Evolutionary conservation across 1,284 basidiomycete species (phyloP), one percentile per base, ranked within the genome.

Genomic region (Polyporus tsugae): DNA sequence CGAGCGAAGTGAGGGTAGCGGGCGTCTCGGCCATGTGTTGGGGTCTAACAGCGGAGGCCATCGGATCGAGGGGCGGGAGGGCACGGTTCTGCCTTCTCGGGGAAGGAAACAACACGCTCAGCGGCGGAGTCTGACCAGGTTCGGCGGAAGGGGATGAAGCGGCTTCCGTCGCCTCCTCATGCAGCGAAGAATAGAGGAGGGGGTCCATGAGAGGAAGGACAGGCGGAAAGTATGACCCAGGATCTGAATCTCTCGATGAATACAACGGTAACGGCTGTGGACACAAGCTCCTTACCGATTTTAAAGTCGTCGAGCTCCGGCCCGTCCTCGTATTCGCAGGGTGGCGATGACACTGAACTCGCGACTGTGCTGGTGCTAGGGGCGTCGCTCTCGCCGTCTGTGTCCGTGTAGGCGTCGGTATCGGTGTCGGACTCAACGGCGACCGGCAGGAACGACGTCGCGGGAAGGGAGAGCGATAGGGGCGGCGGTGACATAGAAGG

Each of bases 301-400:
- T 73, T 67, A 60, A 71, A 25, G 49, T 65, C 60, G 25, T 63
- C 69, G 33, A 70, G 63, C 11, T 64, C 65, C 38, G 42, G 62
- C 15, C 66, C 63, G 36, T 57, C 42, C 41, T 75, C 75, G 63
- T 67, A 71, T 60, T 78, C 75, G 29, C 69, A 55, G 4, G 77
- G 76, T 22, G 76, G 76, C 4, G 76, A 75, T 10, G 74, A 73
- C 10, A 73, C 42, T 11, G 68, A 70, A 41, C 71, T 72, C 13
- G 64, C 72, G 15, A 70, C 57, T 5, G 74, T 74, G 69, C 75
- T 78, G 29, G 71, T 73, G 60, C 72, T 76, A 15, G 72, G 72
- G 25, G 74, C 70, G 60, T 78, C 77, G 60, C 70, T 75, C 65
- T 78, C 77, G 6, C 72, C 77, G 67, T 78, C 78, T 1, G 75